Conservation (phyloP, 306 rosid species). For the Heteromeles arbutifolia region DNA sequence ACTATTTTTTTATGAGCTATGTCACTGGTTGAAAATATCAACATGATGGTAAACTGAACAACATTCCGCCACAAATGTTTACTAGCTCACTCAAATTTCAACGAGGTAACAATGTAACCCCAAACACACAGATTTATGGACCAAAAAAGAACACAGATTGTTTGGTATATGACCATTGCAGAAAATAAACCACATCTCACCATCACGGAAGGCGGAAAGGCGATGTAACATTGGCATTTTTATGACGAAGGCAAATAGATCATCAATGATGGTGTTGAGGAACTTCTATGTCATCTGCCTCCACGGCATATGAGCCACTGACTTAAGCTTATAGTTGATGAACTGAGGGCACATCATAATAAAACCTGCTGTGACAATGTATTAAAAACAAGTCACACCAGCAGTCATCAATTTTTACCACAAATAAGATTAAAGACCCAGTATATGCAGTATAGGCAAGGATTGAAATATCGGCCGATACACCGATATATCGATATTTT, state of each 20-base stretch:
- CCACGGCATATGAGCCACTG: slow-evolving; percentile 99
- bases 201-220: slow-evolving; percentile 97
- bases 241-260: slow-evolving; percentile 94
- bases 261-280: slow-evolving; percentile 96
- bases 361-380: slow-evolving; percentile 51
- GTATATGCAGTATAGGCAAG: not conserved
- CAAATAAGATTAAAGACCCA: not conserved
- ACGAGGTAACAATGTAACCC: not conserved
- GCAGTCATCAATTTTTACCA: not conserved
- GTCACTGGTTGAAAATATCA: not conserved
- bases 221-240: slow-evolving; percentile 97
- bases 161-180: not conserved
- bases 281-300: slow-evolving; percentile 99
- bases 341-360: slow-evolving; percentile 99
- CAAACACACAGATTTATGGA: not conserved
- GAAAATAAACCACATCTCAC: slow-evolving; percentile 34
- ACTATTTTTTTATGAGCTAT: not conserved
- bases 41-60: not conserved
- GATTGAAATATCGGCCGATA: no score
- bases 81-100: not conserved
- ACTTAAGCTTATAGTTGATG: slow-evolving; percentile 94
- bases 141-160: not conserved
- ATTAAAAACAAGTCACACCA: slow-evolving; percentile 16
- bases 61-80: not conserved
- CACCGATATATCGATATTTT: no score